Evolutionary conservation across 225 moss, liverwort and hornwort genomes (phyloP).

Genomic region (Polytrichum formosum): DNA sequence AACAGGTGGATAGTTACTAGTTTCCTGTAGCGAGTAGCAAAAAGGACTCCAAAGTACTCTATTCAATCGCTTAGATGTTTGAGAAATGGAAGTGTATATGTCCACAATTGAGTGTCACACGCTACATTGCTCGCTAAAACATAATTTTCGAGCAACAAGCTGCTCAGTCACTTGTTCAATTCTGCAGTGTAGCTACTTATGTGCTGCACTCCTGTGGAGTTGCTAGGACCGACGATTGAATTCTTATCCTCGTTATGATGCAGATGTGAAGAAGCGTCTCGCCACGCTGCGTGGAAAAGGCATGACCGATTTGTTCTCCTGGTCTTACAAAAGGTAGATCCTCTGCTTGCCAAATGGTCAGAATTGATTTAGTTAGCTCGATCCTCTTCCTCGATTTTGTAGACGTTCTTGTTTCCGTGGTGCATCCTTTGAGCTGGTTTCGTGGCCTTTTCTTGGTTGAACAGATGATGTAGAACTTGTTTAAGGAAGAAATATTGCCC

Average conservation of each 20-base stretch:
- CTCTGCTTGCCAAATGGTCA: neutral
- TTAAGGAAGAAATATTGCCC: neutral
- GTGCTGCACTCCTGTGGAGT: too few species aligned
- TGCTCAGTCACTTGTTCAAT: neutral
- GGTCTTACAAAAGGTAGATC: constrained; percentile 66
- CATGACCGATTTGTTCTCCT: constrained; percentile 71
- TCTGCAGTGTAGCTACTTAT: neutral
- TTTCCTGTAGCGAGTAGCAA: constrained; percentile 7
- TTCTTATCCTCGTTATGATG: neutral
- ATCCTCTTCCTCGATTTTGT: too few species aligned
- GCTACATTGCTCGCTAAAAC: too few species aligned
- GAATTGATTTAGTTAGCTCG: too few species aligned
- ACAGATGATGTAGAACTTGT: neutral
- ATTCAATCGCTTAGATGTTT: neutral
- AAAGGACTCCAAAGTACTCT: neutral
- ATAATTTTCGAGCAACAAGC: neutral
- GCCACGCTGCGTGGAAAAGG: constrained; percentile 68
- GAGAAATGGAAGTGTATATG: too few species aligned
- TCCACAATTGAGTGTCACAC: too few species aligned
- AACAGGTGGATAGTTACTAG: neutral
- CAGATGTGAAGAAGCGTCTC: constrained; percentile 80
- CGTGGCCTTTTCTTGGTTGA: neutral
- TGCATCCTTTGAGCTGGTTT: neutral
- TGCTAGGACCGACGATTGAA: neutral
- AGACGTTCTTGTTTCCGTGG: too few species aligned